Base-by-base conservation (phyloP, 1,284 basidiomycete species). In the Rhodotorula sp. region DNA sequence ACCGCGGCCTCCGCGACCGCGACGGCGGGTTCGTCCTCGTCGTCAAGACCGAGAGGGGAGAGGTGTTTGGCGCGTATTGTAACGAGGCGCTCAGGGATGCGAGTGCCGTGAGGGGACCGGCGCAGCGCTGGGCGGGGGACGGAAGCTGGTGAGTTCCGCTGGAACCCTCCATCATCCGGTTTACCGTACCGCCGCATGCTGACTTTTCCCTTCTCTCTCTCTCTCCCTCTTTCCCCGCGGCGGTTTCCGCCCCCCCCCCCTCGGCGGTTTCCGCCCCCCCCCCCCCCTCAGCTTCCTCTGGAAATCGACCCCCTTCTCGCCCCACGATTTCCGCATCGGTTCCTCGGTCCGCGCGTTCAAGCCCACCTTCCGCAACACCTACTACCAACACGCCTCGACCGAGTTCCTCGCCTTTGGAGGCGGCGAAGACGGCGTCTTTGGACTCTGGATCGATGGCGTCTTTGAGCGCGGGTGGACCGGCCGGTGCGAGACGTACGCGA, bases 361-460 rank as follows among this genome's bases (percentile, higher is more conserved):
- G 58, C 95, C 93, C 90, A 95, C 95, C 1, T 93, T 93, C 0
- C 87, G 84, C 80, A 98, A 98, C 80, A 90, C 91, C 71, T 98
- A 97, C 79, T 90, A 97, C 68, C 89, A 92, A 29, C 84, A 97
- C 4, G 93, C 92, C 80, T 92, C 94, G 76, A 83, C 86, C 3
- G 31, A 26, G 1, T 68, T 68, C 23, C 62, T 72, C 60, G 93
- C 91, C 0, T 92, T 96, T 79, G 93, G 93, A 10, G 70, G 70
- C 2, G 93, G 93, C 77, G 93, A 93, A 7, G 92, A 93, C 67
- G 92, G 92, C 0, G 87, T 88, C 58, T 96, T 92, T 79, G 96
- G 95, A 0, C 83, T 99, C 10, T 93, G 93, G 82, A 83, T 99
- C n/a, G 93, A 96, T 79, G 87, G 89, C 1, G 86, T 87, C 0